These are phyloP conservation scores for Tuber calosporum DNA, from an alignment of 495 filamentous ascomycete species.

Conservation along the genomic window DNA sequence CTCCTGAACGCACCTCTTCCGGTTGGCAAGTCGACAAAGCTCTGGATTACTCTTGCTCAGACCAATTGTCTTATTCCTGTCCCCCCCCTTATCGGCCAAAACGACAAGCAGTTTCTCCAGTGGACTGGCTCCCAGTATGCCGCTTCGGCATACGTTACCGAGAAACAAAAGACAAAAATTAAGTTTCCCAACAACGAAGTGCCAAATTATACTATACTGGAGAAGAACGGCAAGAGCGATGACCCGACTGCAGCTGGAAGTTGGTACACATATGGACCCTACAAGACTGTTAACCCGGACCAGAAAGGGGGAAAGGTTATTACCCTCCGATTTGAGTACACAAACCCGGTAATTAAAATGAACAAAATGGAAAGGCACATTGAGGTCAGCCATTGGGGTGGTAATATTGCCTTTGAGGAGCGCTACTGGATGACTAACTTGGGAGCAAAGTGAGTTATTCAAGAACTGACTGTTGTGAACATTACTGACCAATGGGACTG, in stretches of 20 bases:
- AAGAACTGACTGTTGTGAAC: background rate
- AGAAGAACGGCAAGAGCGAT: slow-evolving; percentile 53
- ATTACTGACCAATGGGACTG: background rate
- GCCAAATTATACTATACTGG: slow-evolving; percentile 73
- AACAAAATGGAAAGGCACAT: slow-evolving; percentile 75
- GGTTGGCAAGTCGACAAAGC: slow-evolving; percentile 67
- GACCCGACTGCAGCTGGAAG: slow-evolving; percentile 78
- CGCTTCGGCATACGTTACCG: slow-evolving; percentile 70
- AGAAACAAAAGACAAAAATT: slow-evolving; percentile 93
- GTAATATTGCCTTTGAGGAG: slow-evolving; percentile 89
- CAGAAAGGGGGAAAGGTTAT: slow-evolving; percentile 56
- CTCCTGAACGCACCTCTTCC: slow-evolving; percentile 65
- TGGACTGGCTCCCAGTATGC: slow-evolving; percentile 77
- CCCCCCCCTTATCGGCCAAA: slow-evolving; percentile 70
- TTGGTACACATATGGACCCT: slow-evolving; percentile 89
- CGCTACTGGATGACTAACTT: slow-evolving; percentile 82
- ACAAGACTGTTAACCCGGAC: slow-evolving; percentile 53
- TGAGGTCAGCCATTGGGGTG: slow-evolving; percentile 96
- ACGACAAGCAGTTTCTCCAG: slow-evolving; percentile 75
- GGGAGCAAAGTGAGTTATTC: slow-evolving; percentile 53
- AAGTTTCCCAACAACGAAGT: slow-evolving; percentile 73
- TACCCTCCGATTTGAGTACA: slow-evolving; percentile 88
- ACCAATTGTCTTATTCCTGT: slow-evolving; percentile 68
- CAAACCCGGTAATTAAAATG: slow-evolving; percentile 74
- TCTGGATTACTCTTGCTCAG: slow-evolving; percentile 75